Conservation (phyloP, 257 asterid species). For the Solanum appendiculatum region DNA sequence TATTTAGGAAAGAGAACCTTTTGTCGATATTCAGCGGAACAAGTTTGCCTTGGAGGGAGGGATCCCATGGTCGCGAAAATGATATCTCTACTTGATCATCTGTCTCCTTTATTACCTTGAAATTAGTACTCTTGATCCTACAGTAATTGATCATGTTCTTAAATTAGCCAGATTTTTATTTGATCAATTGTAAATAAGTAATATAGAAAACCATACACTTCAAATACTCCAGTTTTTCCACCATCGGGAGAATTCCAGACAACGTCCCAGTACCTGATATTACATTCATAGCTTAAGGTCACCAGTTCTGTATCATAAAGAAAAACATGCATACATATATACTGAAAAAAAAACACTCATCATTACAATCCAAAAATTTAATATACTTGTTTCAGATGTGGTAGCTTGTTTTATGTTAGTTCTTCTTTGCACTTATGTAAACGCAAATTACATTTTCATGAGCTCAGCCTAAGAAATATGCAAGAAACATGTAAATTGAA, state of each 20-base stretch:
- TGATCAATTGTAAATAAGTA: background rate
- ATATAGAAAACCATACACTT: constrained; percentile 26
- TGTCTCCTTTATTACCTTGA: constrained; percentile 31
- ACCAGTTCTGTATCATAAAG: background rate
- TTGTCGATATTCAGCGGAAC: constrained; percentile 54
- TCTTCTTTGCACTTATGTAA: background rate
- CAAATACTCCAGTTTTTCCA: constrained; percentile 52
- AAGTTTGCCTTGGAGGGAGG: constrained; percentile 25
- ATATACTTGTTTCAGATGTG: background rate
- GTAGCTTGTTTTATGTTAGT: background rate
- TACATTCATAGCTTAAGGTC: background rate
- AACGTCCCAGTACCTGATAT: constrained; percentile 77
- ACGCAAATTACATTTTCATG: background rate
- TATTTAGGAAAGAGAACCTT: constrained; percentile 24
- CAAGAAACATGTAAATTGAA: background rate
- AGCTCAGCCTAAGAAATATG: background rate
- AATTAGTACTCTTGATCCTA: constrained; percentile 42
- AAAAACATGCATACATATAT: background rate
- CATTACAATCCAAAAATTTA: background rate
- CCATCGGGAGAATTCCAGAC: constrained; percentile 69
- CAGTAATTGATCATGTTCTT: background rate
- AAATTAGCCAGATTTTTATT: background rate
- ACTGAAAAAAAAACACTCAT: background rate
- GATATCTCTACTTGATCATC: constrained; percentile 51
- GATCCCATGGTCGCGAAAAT: constrained; percentile 40